A percentile compares a stretch with the other conserved stretches of the same genome.
Conservation (phyloP, 345 rosid genomes). For the Arabis alpina region DNA sequence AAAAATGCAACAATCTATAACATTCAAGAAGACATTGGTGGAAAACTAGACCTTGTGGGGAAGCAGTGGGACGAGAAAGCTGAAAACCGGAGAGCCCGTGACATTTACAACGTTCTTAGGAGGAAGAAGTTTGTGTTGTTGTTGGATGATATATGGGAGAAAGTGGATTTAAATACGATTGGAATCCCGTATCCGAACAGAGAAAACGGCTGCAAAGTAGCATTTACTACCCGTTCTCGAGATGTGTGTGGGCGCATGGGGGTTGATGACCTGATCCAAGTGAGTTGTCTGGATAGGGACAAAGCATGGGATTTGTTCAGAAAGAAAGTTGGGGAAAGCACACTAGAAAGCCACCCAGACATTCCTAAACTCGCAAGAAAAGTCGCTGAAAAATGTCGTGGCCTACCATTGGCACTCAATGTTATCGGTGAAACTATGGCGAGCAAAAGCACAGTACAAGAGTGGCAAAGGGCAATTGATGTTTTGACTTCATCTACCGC, state of each 20-base stretch:
- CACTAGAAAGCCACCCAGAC: constrained; percentile 6
- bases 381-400: background rate
- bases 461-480: background rate
- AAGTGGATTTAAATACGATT: background rate
- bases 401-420: background rate
- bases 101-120: background rate
- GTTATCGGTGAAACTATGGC: constrained; percentile 5
- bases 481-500: background rate
- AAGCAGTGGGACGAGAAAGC: background rate
- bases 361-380: background rate
- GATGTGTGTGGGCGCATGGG: constrained; percentile 17
- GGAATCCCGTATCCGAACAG: background rate
- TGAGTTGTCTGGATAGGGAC: background rate
- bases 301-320: background rate
- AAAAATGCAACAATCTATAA: background rate
- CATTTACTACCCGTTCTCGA: background rate
- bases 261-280: background rate
- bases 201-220: constrained; percentile 2
- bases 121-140: background rate
- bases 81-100: background rate
- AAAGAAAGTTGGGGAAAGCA: background rate
- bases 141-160: constrained; percentile 17
- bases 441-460: background rate
- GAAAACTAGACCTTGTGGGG: background rate
- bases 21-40: background rate